A percentile compares a stretch with the other conserved stretches of the same genome.
Conservation (phyloP, 768 basidiomycete genomes). For the Asterophora lycoperdoides region DNA sequence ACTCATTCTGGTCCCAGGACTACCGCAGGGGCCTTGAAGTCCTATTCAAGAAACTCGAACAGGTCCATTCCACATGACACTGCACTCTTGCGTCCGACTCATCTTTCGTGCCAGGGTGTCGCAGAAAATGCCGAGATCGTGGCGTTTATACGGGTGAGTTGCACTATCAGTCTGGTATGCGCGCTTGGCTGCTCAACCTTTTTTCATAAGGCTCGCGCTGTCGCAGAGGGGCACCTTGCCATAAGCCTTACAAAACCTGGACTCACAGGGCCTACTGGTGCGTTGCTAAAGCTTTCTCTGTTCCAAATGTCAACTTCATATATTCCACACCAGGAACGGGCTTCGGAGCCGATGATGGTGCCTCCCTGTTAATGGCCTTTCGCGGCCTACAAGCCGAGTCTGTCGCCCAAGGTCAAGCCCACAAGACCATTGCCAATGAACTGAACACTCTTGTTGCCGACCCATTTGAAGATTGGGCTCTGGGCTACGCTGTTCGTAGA, state of each 20-base stretch:
- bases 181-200: background rate
- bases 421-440: constrained; percentile 69
- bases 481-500: constrained; percentile 56
- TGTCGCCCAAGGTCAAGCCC: constrained; percentile 64
- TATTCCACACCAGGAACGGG: constrained; percentile 44
- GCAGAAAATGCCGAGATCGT: constrained; percentile 82
- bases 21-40: constrained; percentile 81
- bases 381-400: constrained; percentile 77
- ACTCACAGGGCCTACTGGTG: constrained; percentile 48
- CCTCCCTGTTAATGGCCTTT: constrained; percentile 75
- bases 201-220: constrained; percentile 58
- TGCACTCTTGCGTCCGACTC: constrained; percentile 8
- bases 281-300: constrained; percentile 7
- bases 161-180: constrained; percentile 1
- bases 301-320: background rate
- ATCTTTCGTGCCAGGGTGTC: constrained; percentile 50
- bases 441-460: constrained; percentile 71
- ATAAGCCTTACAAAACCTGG: constrained; percentile 49
- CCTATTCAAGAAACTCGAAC: constrained; percentile 71
- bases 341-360: constrained; percentile 79
- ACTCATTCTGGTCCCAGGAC: constrained; percentile 95
- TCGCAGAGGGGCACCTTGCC: constrained; percentile 65
- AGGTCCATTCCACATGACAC: constrained; percentile 40
- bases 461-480: constrained; percentile 80
- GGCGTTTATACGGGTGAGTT: constrained; percentile 72